Evolutionary conservation across 108 stramenopile species (phyloP).

Genomic region (Cyclotella baltica): DNA sequence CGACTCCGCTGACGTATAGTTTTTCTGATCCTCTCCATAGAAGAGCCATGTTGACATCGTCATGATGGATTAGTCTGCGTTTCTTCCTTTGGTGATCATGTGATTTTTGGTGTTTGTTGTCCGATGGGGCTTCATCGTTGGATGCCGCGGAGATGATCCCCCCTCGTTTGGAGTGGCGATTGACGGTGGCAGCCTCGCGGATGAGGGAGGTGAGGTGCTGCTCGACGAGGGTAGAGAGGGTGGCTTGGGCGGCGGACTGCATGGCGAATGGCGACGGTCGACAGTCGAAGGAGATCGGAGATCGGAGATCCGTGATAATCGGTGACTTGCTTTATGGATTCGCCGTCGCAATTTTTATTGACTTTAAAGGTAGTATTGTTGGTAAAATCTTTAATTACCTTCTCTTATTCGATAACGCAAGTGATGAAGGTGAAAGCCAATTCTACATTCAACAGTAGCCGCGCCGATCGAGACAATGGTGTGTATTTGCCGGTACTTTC

Average conservation of each 20-base stretch:
- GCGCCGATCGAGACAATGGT: too few relatives aligned
- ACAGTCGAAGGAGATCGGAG: too few relatives aligned
- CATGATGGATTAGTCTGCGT: slow-evolving; percentile 71
- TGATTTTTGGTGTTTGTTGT: background rate
- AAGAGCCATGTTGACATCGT: slow-evolving; percentile 90
- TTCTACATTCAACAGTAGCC: too few relatives aligned
- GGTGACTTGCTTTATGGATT: too few relatives aligned
- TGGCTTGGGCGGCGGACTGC: slow-evolving; percentile 51
- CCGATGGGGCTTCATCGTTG: slow-evolving; percentile 1
- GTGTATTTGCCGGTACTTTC: too few relatives aligned
- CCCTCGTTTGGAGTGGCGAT: slow-evolving; percentile 78
- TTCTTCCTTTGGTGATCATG: slow-evolving; percentile 6
- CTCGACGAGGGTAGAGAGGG: slow-evolving; percentile 68
- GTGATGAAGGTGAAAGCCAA: too few relatives aligned
- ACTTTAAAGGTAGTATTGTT: too few relatives aligned
- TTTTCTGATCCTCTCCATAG: slow-evolving; percentile 78
- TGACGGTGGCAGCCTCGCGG: slow-evolving; percentile 74
- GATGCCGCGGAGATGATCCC: slow-evolving; percentile 53
- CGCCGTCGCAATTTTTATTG: too few relatives aligned
- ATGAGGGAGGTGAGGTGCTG: slow-evolving; percentile 75
- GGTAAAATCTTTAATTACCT: too few relatives aligned
- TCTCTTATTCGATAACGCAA: too few relatives aligned
- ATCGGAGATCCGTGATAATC: too few relatives aligned
- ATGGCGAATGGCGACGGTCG: slow-evolving; percentile 7
- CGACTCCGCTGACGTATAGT: slow-evolving; percentile 72